Percentiles rank a stretch among this genome's conserved stretches.
Conservation (phyloP, 2,329 filamentous ascomycete species). For the Epichloe coenophiala region DNA sequence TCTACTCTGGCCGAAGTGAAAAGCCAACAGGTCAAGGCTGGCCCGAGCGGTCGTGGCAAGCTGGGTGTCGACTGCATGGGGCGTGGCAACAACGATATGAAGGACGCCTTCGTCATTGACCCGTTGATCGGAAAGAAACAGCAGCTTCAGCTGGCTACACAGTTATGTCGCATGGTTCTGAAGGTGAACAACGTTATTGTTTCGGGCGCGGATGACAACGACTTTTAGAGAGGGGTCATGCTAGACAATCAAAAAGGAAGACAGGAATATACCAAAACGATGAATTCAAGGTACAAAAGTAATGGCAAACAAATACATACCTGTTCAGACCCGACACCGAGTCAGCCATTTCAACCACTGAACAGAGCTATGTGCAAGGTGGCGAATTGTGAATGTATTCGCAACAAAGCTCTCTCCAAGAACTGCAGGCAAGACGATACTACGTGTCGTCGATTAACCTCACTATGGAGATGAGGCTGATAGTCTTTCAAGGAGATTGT, state of each 20-base stretch:
- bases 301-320: constrained; percentile 6
- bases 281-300: background rate
- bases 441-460: too few relatives aligned
- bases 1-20: constrained; percentile 91
- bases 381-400: too few relatives aligned
- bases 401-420: too few relatives aligned
- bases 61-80: constrained; percentile 98
- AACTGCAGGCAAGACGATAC: too few relatives aligned
- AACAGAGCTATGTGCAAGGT: too few relatives aligned
- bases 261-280: constrained; percentile 14
- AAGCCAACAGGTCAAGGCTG: constrained; percentile 82
- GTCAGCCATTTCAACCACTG: background rate
- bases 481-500: constrained; percentile 11
- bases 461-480: too few relatives aligned
- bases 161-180: constrained; percentile 94
- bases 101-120: constrained; percentile 94
- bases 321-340: constrained; percentile 1
- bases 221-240: constrained; percentile 47
- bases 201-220: constrained; percentile 71
- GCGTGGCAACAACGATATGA: constrained; percentile 92
- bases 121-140: constrained; percentile 96
- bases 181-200: constrained; percentile 97
- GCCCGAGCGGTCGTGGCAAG: constrained; percentile 34
- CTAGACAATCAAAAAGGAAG: constrained; percentile 3
- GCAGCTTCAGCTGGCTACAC: constrained; percentile 89